Base-by-base conservation (phyloP, 768 basidiomycete species). In the Macrocybe gigantea region DNA sequence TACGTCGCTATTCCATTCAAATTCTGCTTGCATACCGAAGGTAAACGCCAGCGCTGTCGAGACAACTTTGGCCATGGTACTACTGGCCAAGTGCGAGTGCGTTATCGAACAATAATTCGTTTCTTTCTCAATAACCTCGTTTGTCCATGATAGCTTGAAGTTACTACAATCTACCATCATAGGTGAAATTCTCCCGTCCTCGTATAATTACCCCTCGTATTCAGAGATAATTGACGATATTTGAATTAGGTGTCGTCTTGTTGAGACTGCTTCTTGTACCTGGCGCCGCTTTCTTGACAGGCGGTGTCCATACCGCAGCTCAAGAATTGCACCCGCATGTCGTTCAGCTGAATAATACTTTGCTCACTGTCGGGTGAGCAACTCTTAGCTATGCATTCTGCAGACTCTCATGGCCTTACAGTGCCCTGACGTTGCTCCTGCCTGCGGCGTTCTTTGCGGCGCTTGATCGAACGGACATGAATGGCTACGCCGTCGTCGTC, bases 211-310 rank as follows among this genome's bases (percentile, higher is more conserved):
- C 22, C 22, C 22, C 22, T 1, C 22, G 22, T 22, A 4, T 22
- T 22, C 22, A 4, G 22, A 4, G 22, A 22, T 22, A 22, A 22
- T 4, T 22, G 22, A 22, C 22, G 22, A 22, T 22, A 2, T 22
- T 1, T 22, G 22, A 22, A 15, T 6, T 49, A 80, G 83, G 86
- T 12, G 86, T 89, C 6, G 73, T 87, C 5, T 64, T 89, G n/a
- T 70, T 89, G 7, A 86, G 86, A 60, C 70, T 88, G 1, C 71
- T 89, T 1, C 73, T 89, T 10, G 70, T 88, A 38, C 85, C 86
- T 0, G 86, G 86, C 2, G 70, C 75, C 4, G 71, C 85, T 0
- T 88, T 88, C 59, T 68, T 88, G n/a, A 75, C 76, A 2, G 86
- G 85, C 15, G 86, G 86, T 39, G 80, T 78, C n/a, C 72, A 75